Evolutionary conservation across 2,329 filamentous ascomycete species (phyloP), one percentile per base, ranked within the genome.

Genomic region (Drechslera avenae): DNA sequence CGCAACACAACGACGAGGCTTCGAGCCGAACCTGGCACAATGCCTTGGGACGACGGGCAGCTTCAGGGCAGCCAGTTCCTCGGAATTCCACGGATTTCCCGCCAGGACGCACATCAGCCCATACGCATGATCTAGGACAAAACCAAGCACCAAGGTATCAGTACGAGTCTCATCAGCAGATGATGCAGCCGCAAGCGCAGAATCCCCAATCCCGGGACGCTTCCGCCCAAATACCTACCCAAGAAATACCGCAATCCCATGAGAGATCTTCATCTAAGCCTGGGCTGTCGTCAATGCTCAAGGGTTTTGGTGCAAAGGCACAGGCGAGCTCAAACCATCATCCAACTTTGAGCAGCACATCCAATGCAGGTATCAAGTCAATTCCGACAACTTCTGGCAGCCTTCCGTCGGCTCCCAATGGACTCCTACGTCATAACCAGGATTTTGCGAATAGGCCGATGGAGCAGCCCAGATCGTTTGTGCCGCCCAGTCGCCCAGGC

Each of bases 281-380:
- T 16, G 68, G 62, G 23, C 34, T 72, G n/a, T 57, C 64, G 13
- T 68, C 64, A n/a, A 62, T 83, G n/a, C 79, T 84, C 55, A 83
- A 81, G 55, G 57, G 48, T 13, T 46, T 72, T 18, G 68, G 57
- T 33, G 60, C 64, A 37, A 68, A 67, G 42, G 49, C 54, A 14
- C 59, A 62, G 28, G 36, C 54, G 18, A 58, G 52, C 30, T 39
- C 43, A 5, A 56, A 61, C 39, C 47, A 56, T 26, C 17, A 31
- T 5, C 17, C 55, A 2, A 55, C 32, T 23, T 21, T 43, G n/a
- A 39, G 43, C 10, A 57, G 34, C 39, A 39, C 31, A 13, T 26
- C 35, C 10, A 37, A 32, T 23, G 46, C 53, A 2, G 54, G 9
- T 7, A 28, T 39, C 30, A 46, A 43, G 17, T 37, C 28, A 31